Conservation (phyloP, 2,329 filamentous ascomycete species). For the Boeremia exigua region DNA sequence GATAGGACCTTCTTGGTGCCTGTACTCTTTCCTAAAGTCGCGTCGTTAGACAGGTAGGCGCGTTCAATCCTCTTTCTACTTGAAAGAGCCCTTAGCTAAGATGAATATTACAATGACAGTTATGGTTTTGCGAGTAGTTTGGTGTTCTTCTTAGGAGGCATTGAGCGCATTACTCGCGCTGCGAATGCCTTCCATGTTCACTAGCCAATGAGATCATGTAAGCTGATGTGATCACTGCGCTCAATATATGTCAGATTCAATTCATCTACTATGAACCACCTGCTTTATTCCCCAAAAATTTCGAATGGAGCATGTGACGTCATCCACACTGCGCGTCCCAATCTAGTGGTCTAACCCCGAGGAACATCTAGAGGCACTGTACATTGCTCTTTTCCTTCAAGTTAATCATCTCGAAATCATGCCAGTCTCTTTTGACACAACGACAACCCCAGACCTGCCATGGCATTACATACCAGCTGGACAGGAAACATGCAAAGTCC, state of each 20-base stretch:
- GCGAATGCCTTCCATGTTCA: neutral
- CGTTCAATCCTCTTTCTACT: too few relatives aligned
- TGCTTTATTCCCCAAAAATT: too few relatives aligned
- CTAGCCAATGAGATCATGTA: neutral
- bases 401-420: neutral
- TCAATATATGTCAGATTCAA: neutral
- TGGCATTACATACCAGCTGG: constrained; percentile 38
- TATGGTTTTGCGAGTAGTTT: neutral
- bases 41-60: too few relatives aligned
- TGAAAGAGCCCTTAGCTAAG: too few relatives aligned
- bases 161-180: neutral
- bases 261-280: too few relatives aligned
- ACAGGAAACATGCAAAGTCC: constrained; percentile 36
- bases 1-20: too few relatives aligned
- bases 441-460: constrained; percentile 12
- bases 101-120: too few relatives aligned
- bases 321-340: neutral
- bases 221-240: neutral
- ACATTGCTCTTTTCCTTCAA: neutral
- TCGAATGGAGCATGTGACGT: neutral
- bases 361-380: neutral
- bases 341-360: neutral
- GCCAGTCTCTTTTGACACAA: constrained; percentile 6
- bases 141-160: neutral
- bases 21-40: too few relatives aligned